Conservation (phyloP, 2,329 filamentous ascomycete genomes). For the Microdochium trichocladiopsis region DNA sequence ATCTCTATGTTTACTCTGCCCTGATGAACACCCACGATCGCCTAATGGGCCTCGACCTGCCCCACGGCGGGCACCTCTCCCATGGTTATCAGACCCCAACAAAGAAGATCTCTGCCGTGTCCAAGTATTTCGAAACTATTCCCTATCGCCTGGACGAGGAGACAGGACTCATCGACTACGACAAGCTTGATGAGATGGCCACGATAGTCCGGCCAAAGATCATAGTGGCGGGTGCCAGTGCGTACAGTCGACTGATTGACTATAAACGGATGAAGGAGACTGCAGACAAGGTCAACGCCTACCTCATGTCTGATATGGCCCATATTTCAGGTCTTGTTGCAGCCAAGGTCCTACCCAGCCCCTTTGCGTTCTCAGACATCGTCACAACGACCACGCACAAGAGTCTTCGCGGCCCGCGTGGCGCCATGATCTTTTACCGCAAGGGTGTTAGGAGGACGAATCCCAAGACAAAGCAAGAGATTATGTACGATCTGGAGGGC, state of each 20-base stretch:
- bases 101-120: constrained; percentile 95
- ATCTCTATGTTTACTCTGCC: constrained; percentile 92
- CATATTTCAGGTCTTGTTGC: constrained; percentile 94
- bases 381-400: constrained; percentile 99
- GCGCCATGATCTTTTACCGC: constrained; percentile 97
- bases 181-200: constrained; percentile 80
- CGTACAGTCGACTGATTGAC: constrained; percentile 93
- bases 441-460: constrained; percentile 81
- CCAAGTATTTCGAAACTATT: constrained; percentile 97
- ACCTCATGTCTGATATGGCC: constrained; percentile 92
- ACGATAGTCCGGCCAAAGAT: constrained; percentile 90
- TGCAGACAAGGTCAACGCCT: constrained; percentile 84
- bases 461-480: constrained; percentile 78
- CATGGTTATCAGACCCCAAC: constrained; percentile 96
- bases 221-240: constrained; percentile 88
- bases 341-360: constrained; percentile 82
- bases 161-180: constrained; percentile 93
- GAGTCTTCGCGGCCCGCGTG: constrained; percentile 87
- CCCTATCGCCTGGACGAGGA: constrained; percentile 87
- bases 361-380: constrained; percentile 85
- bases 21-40: constrained; percentile 88
- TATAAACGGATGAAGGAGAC: constrained; percentile 89
- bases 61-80: constrained; percentile 90
- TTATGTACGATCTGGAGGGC: constrained; percentile 81
- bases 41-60: constrained; percentile 93